Base-by-base conservation (phyloP, 1,284 basidiomycete species). In the Melanopsichium pennsylvanicum region DNA sequence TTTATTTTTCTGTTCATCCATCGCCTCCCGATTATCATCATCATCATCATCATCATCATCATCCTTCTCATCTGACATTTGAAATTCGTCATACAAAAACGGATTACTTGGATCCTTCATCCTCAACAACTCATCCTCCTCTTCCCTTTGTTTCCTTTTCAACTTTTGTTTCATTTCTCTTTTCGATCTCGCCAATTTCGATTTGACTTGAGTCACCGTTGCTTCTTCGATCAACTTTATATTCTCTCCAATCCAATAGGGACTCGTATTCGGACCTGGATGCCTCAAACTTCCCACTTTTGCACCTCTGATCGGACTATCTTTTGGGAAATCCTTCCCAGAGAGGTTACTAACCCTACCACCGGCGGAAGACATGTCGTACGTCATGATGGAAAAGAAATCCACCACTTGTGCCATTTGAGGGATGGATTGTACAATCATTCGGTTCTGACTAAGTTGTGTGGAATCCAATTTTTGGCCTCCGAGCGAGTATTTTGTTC, bases 341-440 rank as follows among this genome's bases (percentile, higher is more conserved):
- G 35, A 33, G 12, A 64, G 10, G 2, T 10, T 11, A 16, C 50
- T 58, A 1, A 41, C 36, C 3, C 51, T 18, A 0, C 71, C 71
- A 8, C 32, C 47, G 0, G 44, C 44, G 4, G 51, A 50, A 5
- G 71, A 57, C 63, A 72, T 67, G 34, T 72, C 71, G 50, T 74
- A 74, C 2, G 71, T 74, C 73, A 75, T 75, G 44, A 73, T 47
- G 16, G 41, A 57, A 12, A 72, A 41, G 25, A 12, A 61, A 34
- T 75, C 73, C 11, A 61, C 70, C 16, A 75, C 33, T 2, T 33
- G 21, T 1, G 60, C 52, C 13, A 75, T 34, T 11, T 62, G 60
- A 3, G 59, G 59, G 6, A 73, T 42, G 4, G 55, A 52, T 21
- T 72, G 67, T 0, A 62, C 52, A 21, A 68, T 52, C 57, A 73